phyloP scores from a whole-genome alignment of 2,329 filamentous ascomycete species.

The Exophiala sp. region DNA sequence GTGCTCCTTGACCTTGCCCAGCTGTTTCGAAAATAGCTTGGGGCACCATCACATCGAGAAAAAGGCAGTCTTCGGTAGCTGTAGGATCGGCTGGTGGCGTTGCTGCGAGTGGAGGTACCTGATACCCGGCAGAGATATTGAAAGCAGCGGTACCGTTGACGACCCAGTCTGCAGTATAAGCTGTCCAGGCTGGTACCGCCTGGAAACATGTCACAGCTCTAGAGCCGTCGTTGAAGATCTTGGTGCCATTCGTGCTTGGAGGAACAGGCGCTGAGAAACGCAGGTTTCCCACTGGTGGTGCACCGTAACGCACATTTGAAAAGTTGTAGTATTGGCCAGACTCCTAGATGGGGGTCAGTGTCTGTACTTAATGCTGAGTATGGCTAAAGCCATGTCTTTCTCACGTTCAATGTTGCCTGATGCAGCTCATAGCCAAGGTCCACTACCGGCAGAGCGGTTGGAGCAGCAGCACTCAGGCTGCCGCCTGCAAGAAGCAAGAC shows the following conservation, averaged over 20 bases:
- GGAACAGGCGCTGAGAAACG: slow-evolving; percentile 49
- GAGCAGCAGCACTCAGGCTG: not conserved
- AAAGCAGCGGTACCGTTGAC: slow-evolving; percentile 10
- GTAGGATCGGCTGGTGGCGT: slow-evolving; percentile 31
- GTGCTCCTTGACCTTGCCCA: slow-evolving; percentile 29
- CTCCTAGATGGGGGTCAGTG: slow-evolving; percentile 22
- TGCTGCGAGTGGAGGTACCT: slow-evolving; percentile 1
- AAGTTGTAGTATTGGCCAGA: slow-evolving; percentile 51
- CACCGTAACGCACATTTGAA: slow-evolving; percentile 56
- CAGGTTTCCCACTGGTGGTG: slow-evolving; percentile 49
- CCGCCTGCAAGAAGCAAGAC: slow-evolving; percentile 2
- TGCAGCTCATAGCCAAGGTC: slow-evolving; percentile 55
- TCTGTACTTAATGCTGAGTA: not conserved
- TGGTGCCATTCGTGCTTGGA: slow-evolving; percentile 28
- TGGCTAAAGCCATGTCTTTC: slow-evolving; percentile 10
- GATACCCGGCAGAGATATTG: slow-evolving; percentile 10
- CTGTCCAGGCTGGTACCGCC: slow-evolving; percentile 1
- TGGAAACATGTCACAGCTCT: slow-evolving; percentile 7
- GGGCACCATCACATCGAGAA: slow-evolving; percentile 37
- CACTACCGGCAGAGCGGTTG: slow-evolving; percentile 34
- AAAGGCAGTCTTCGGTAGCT: slow-evolving; percentile 37
- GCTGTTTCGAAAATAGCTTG: slow-evolving; percentile 31
- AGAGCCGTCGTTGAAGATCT: slow-evolving; percentile 5
- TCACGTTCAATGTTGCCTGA: slow-evolving; percentile 34
- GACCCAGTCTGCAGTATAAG: slow-evolving; percentile 4